A percentile compares a stretch with the other conserved stretches of the same genome.
phyloP scores from a whole-genome alignment of 495 filamentous ascomycete genomes.

The Annulohypoxylon stygium region DNA sequence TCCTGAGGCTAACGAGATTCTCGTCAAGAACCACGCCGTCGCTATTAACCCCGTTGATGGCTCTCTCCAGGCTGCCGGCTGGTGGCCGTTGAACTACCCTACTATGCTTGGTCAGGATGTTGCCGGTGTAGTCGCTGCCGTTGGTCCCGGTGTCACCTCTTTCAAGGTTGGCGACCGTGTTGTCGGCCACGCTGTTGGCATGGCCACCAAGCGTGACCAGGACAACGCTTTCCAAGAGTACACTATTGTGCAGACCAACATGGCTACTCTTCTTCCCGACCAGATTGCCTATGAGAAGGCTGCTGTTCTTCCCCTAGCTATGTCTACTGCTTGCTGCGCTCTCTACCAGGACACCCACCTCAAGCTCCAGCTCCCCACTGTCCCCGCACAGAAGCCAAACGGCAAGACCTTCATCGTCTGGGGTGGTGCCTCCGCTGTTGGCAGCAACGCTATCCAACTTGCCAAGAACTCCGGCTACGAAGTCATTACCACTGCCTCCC shows the following conservation, averaged over 20 bases:
- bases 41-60: conserved; percentile 65
- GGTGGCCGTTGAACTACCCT: conserved; percentile 58
- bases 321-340: conserved; percentile 62
- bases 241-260: conserved; percentile 48
- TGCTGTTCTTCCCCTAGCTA: conserved; percentile 61
- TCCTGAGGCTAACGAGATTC: conserved; percentile 54
- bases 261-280: conserved; percentile 57
- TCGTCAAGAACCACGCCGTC: conserved; percentile 56
- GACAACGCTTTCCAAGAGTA: conserved; percentile 56
- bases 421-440: conserved; percentile 71
- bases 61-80: conserved; percentile 55
- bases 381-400: conserved; percentile 45
- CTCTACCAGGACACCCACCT: conserved; percentile 60
- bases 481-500: conserved; percentile 68
- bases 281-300: conserved; percentile 58
- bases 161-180: conserved; percentile 64
- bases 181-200: conserved; percentile 47
- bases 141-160: conserved; percentile 56
- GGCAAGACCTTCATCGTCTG: conserved; percentile 68
- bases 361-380: conserved; percentile 44
- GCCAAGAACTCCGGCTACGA: conserved; percentile 69
- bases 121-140: conserved; percentile 62
- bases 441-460: conserved; percentile 72
- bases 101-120: conserved; percentile 66
- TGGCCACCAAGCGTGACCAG: conserved; percentile 40